Base-by-base conservation (phyloP, 441 rosid genomes). In the Erodium texanum region DNA sequence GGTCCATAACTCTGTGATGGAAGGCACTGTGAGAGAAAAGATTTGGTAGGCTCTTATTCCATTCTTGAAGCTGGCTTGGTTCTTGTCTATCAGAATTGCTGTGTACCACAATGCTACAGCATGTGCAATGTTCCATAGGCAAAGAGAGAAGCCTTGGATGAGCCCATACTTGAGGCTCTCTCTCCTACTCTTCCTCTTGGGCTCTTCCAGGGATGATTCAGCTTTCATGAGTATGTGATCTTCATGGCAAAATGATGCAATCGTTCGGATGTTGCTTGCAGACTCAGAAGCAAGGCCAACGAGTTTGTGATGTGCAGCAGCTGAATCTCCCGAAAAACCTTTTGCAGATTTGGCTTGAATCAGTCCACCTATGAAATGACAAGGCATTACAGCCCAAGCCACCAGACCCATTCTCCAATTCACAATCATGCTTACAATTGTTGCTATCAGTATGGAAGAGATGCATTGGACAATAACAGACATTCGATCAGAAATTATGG, bases 321-420 rank as follows among this genome's bases (percentile, higher is more conserved):
- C 82, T 27, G 84, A 84, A 73, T 86, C 86, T 0, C 85, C 82
- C 0, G 87, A 71, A 68, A 88, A 88, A 43, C 90, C 93, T 81
- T 81, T 80, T 62, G 89, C 87, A 16, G 84, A 84, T 54, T 78
- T 88, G 74, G 89, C 89, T 73, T 86, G 90, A 72, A 88, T 80
- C 32, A 86, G 71, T 67, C 90, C 93, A 7, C 93, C 89, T 19
- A 88, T 83, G 83, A 88, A 88, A 79, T 88, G 90, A 77, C 89
- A 84, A 38, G 93, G 93, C 93, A 88, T 88, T 72, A 88, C 90
- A 20, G 93, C 93, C 93, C 89, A 86, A 62, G 90, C 84, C 56
- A 86, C 90, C 38, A 86, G 81, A n/a, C 68, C 83, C 93, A 88
- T 88, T 70, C 85, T 83, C 89, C 90, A 86, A 69, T 80, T 45